phyloP scores from a whole-genome alignment of 1,139 yeast species.

The Yamadazyma friedrichii region DNA sequence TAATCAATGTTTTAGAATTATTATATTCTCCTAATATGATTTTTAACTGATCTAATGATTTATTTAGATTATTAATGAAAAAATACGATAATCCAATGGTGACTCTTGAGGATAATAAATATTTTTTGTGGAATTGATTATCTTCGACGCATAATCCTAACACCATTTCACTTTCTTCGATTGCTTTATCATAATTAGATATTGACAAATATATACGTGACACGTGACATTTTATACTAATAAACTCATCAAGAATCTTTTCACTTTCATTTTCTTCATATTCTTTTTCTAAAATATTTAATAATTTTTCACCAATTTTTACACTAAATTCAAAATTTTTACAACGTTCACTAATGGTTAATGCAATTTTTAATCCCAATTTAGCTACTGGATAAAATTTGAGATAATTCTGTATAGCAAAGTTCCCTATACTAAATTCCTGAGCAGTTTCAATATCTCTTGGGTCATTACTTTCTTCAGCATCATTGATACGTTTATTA shows the following conservation, averaged over 20 bases:
- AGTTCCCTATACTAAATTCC: constrained; percentile 63
- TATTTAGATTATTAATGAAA: constrained; percentile 59
- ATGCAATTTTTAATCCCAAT: constrained; percentile 59
- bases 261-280: constrained; percentile 60
- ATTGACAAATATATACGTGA: constrained; percentile 70
- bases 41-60: constrained; percentile 66
- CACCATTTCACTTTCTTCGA: constrained; percentile 60
- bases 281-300: constrained; percentile 50
- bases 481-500: constrained; percentile 35
- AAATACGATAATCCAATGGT: constrained; percentile 70
- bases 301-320: constrained; percentile 45
- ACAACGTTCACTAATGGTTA: constrained; percentile 68
- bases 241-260: constrained; percentile 47
- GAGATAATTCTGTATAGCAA: constrained; percentile 72
- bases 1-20: constrained; percentile 60
- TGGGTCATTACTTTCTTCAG: constrained; percentile 44
- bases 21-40: constrained; percentile 47
- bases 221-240: constrained; percentile 58
- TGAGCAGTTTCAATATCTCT: constrained; percentile 59
- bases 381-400: constrained; percentile 64
- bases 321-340: constrained; percentile 57
- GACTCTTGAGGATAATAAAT: constrained; percentile 57
- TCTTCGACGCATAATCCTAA: constrained; percentile 45
- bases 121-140: constrained; percentile 13
- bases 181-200: constrained; percentile 52